Base-by-base conservation (phyloP, 306 rosid species). In the Corylus heterophylla region DNA sequence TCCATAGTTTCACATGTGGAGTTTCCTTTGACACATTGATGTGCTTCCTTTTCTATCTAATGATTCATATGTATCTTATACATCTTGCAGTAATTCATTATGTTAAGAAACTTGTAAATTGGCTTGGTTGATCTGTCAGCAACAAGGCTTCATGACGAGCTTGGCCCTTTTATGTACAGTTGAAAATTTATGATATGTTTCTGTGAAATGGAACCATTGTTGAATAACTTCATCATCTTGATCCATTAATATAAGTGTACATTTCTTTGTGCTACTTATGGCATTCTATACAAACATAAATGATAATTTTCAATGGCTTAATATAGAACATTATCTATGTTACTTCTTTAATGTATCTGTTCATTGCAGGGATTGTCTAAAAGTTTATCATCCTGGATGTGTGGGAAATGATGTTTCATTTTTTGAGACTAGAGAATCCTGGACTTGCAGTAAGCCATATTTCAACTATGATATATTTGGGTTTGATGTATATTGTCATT, bases 351-450 rank as follows among this genome's bases (percentile, higher is more conserved):
- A 39, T 79, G 14, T 2, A 44, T 68, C 37, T 27, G 45, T 49
- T 76, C 62, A 10, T 84, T 59, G 73, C 84, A 92, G 97, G 80
- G 77, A 73, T 8, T 90, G 97, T 80, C 76, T 66, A 7, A 90
- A 92, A 77, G 97, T 86, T 78, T 94, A 90, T 80, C 97, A 92
- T 88, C 31, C 82, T 0, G 42, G 48, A 9, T 94, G 97, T 50
- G 79, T 86, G 18, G 80, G 75, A 4, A 79, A 61, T 77, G 83
- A 88, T n/a, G 81, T 48, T 4, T 74, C 78, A 17, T 71, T 12
- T 44, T 47, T 66, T 11, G 74, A 25, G 2, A 25, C 12, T 3
- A 84, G 12, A 59, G 44, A 82, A 20, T 49, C 39, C 13, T 94
- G 91, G 97, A 25, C 51, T 73, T 92, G 98, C 74, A 81, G 98